phyloP scores from a whole-genome alignment of 352 stramenopile species.

The Thraustochytrium sp. region DNA sequence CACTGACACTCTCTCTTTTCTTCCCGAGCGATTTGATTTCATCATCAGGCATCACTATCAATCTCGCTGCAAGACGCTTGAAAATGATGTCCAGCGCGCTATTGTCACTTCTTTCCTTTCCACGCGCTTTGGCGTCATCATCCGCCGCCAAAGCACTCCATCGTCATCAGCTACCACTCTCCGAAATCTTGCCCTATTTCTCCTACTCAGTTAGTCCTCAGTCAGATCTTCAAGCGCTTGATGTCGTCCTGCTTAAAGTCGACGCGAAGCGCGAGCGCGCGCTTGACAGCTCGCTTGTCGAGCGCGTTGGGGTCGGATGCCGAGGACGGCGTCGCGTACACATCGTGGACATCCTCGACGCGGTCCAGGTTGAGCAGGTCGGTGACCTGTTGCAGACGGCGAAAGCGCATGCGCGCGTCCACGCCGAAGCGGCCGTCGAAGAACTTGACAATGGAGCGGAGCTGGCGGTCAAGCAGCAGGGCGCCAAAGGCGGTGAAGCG shows the following conservation, averaged over 20 bases:
- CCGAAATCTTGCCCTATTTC: too few species aligned
- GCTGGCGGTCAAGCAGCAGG: constrained; percentile 16
- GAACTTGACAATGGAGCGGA: not conserved
- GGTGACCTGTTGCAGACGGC: not conserved
- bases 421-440: not conserved
- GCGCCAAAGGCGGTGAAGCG: constrained; percentile 16
- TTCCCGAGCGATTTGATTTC: too few species aligned
- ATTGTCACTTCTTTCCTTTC: too few species aligned
- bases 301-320: not conserved
- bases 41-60: too few species aligned
- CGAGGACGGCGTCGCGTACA: not conserved
- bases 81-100: too few species aligned
- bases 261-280: constrained; percentile 10
- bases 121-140: too few species aligned
- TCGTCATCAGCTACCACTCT: too few species aligned
- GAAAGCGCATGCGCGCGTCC: not conserved
- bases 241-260: constrained; percentile 41
- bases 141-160: too few species aligned
- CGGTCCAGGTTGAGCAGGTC: constrained; percentile 31
- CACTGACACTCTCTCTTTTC: too few species aligned
- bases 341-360: constrained; percentile 33
- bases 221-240: constrained; percentile 36
- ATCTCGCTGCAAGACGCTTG: too few species aligned
- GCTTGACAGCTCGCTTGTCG: not conserved
- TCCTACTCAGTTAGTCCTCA: too few species aligned